Evolutionary conservation across 768 basidiomycete genomes (phyloP).

Genomic region (Udeniomyces megalosporus): DNA sequence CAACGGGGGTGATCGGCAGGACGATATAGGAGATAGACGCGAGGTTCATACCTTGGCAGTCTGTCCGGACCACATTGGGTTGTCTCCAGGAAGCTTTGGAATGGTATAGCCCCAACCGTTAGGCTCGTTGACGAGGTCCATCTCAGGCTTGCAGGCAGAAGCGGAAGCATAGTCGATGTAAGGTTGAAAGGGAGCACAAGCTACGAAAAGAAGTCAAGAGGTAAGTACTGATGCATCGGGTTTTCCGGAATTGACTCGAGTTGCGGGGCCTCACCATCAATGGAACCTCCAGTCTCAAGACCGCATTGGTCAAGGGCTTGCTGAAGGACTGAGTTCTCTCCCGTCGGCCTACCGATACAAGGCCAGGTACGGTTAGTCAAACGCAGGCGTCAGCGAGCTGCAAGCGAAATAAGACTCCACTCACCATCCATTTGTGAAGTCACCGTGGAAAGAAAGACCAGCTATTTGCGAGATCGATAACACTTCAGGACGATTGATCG

Average conservation of each 20-base stretch:
- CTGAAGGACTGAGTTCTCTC: slow-evolving; percentile 28
- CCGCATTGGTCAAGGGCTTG: slow-evolving; percentile 22
- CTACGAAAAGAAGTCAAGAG: background rate
- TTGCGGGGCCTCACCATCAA: background rate
- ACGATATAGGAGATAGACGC: background rate
- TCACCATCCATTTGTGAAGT: slow-evolving; percentile 29
- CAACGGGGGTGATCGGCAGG: background rate
- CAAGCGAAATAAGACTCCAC: too few species aligned
- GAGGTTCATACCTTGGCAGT: slow-evolving; percentile 14
- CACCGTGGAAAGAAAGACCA: slow-evolving; percentile 23
- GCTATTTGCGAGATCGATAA: background rate
- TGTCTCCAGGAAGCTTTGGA: slow-evolving; percentile 25
- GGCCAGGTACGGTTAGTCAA: too few species aligned
- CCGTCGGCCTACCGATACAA: slow-evolving; percentile 29
- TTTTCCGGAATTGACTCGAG: background rate
- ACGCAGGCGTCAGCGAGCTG: too few species aligned
- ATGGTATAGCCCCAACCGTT: slow-evolving; percentile 23
- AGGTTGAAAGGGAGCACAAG: slow-evolving; percentile 26
- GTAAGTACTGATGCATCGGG: background rate
- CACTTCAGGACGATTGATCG: background rate
- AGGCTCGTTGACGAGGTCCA: slow-evolving; percentile 27
- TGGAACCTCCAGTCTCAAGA: background rate
- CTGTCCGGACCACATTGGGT: slow-evolving; percentile 24
- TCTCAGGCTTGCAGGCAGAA: slow-evolving; percentile 23
- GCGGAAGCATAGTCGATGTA: slow-evolving; percentile 23